phyloP scores from a whole-genome alignment of 352 stramenopile genomes.

The Phytophthora chlamydospora region DNA sequence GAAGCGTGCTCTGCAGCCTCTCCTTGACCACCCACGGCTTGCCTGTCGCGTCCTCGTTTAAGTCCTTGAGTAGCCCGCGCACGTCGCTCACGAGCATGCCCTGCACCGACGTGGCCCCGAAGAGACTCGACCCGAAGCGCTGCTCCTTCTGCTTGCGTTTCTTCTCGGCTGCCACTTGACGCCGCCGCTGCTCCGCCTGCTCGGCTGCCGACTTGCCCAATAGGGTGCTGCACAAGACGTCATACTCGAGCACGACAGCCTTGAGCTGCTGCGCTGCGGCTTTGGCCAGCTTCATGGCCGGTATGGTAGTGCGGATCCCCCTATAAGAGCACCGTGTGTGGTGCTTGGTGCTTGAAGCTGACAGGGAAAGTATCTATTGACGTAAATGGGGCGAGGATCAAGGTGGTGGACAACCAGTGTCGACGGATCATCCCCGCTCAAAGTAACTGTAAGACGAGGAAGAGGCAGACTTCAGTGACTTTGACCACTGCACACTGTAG shows the following conservation, averaged over 20 bases:
- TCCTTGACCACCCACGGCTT: constrained; percentile 73
- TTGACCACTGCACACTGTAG: neutral
- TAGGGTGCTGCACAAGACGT: constrained; percentile 76
- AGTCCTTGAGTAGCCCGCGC: constrained; percentile 62
- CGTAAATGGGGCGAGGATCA: no score
- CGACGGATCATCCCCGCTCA: no score
- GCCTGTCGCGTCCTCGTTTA: constrained; percentile 65
- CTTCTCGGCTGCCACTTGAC: constrained; percentile 24
- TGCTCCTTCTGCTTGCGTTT: constrained; percentile 22
- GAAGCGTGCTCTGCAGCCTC: constrained; percentile 63
- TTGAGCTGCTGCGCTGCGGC: constrained; percentile 75
- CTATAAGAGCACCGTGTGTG: constrained; percentile 25
- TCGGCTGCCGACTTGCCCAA: constrained; percentile 49
- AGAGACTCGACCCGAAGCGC: constrained; percentile 34
- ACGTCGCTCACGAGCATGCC: constrained; percentile 73
- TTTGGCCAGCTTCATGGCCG: constrained; percentile 68
- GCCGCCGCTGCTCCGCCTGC: constrained; percentile 40
- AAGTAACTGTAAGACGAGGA: no score
- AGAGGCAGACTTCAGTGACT: no score
- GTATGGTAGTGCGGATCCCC: constrained; percentile 7
- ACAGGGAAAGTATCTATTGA: neutral
- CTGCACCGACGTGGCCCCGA: constrained; percentile 36
- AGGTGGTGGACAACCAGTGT: no score
- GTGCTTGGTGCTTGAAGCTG: constrained; percentile 11
- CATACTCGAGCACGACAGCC: constrained; percentile 78